Base-by-base conservation (phyloP, 331 rosid genomes). In the Malus hybrid region DNA sequence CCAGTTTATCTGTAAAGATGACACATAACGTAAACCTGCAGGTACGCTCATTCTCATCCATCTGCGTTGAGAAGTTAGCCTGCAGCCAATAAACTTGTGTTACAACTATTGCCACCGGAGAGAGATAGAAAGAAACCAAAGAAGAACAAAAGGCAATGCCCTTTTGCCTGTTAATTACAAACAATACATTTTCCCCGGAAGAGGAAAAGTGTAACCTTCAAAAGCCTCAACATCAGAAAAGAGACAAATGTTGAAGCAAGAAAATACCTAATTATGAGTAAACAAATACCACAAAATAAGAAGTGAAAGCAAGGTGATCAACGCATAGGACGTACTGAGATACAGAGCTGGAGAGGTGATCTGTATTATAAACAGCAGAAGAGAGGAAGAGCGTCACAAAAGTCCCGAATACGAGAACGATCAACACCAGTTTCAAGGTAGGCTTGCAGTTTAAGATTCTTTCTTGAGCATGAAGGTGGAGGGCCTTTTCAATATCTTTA, bases 321-420 rank as follows among this genome's bases (percentile, higher is more conserved):
- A 67, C 74, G 29, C 71, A 27, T 46, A 50, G 74, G 67, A 56
- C 87, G 50, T 88, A 92, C 99, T 90, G 62, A n/a, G 89, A 71
- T 20, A 80, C 20, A 42, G 87, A 76, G 78, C 78, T 82, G 65
- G 91, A 83, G 55, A 71, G 77, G 81, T 86, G 84, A 77, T 87
- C 96, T 11, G 93, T 86, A 72, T 83, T 73, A 84, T 90, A 87
- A 85, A 92, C 73, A 24, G 91, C 90, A 19, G 96, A 93, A 70
- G 96, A 85, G 80, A 90, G 90, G 86, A 86, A 87, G 79, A 92
- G 82, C 6, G 91, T 89, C 66, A 83, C 87, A 64, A 94, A 79
- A 22, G 97, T 90, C 79, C 92, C 96, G 78, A 94, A 77, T 57
- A 74, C 5, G 80, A 94, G 75, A 78, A 92, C 69, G 70, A 80